Evolutionary conservation across 495 filamentous ascomycete genomes (phyloP).

Genomic region (Glarea lozoyensis): DNA sequence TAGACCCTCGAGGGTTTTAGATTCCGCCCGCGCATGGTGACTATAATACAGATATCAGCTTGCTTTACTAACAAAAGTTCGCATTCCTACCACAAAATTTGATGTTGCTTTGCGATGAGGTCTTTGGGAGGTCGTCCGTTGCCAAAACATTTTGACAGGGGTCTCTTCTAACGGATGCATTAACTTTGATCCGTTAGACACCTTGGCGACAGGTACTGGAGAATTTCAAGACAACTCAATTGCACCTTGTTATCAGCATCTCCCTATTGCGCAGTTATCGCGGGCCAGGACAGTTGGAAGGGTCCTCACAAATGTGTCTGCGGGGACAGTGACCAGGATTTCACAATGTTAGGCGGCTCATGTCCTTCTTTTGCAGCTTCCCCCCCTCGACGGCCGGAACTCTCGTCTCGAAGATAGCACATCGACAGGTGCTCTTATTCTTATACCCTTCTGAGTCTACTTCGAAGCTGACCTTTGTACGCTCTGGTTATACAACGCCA

Average conservation of each 20-base stretch:
- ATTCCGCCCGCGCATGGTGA: conserved; percentile 60
- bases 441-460: conserved; percentile 25
- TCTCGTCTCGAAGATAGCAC: conserved; percentile 36
- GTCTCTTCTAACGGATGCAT: not conserved
- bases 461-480: no score
- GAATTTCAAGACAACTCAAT: not conserved
- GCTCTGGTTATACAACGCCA: no score
- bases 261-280: not conserved
- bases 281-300: not conserved
- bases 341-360: conserved; percentile 55
- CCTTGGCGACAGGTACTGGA: not conserved
- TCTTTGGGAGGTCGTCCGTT: not conserved
- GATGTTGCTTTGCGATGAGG: not conserved
- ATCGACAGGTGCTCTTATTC: conserved; percentile 33
- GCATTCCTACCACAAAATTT: not conserved
- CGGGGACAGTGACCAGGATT: conserved; percentile 25
- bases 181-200: not conserved
- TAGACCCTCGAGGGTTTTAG: conserved; percentile 67
- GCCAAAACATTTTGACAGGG: not conserved
- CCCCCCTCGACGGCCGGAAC: conserved; percentile 44
- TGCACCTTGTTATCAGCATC: not conserved
- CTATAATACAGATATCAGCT: not conserved
- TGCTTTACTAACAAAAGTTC: not conserved
- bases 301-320: conserved; percentile 9
- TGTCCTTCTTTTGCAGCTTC: conserved; percentile 51